Conservation (phyloP, 305 asterid genomes). For the Stenogyne calaminthoides region DNA sequence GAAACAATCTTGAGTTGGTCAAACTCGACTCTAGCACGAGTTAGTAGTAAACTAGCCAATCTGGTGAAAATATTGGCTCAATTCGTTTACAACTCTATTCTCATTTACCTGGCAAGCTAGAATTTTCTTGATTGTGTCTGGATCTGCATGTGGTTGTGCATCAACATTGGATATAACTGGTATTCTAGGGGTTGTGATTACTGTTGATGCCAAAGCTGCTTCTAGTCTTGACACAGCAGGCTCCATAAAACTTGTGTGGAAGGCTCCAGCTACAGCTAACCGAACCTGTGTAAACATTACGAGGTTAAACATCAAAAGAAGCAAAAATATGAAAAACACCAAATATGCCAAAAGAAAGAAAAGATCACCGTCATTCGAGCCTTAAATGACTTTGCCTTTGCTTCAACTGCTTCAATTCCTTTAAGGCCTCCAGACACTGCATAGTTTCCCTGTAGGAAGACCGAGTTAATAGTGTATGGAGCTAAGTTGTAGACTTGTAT, state of each 20-base stretch:
- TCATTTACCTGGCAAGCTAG: slow-evolving; percentile 77
- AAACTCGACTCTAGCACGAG: background rate
- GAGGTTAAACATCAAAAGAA: slow-evolving; percentile 7
- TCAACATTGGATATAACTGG: slow-evolving; percentile 98
- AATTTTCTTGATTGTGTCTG: slow-evolving; percentile 79
- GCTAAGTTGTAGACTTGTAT: slow-evolving; percentile 1
- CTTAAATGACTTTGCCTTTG: slow-evolving; percentile 95
- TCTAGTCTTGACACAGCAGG: slow-evolving; percentile 94
- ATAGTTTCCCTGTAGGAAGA: slow-evolving; percentile 75
- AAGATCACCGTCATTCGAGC: slow-evolving; percentile 88
- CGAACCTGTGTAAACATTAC: slow-evolving; percentile 57
- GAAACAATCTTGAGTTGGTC: no score
- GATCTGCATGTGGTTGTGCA: slow-evolving; percentile 93
- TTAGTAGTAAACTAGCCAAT: background rate
- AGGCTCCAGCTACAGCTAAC: slow-evolving; percentile 97
- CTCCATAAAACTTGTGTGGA: slow-evolving; percentile 92
- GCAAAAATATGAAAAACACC: slow-evolving; percentile 10
- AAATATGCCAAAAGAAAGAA: slow-evolving; percentile 9
- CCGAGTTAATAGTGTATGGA: slow-evolving; percentile 8
- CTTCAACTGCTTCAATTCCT: slow-evolving; percentile 98
- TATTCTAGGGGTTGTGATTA: slow-evolving; percentile 74
- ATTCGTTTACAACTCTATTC: background rate
- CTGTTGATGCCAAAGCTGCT: slow-evolving; percentile 87
- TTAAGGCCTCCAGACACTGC: slow-evolving; percentile 98
- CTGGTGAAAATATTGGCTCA: background rate